Conservation (phyloP, 2,329 filamentous ascomycete species). For the Nothomitra cinnamomea region DNA sequence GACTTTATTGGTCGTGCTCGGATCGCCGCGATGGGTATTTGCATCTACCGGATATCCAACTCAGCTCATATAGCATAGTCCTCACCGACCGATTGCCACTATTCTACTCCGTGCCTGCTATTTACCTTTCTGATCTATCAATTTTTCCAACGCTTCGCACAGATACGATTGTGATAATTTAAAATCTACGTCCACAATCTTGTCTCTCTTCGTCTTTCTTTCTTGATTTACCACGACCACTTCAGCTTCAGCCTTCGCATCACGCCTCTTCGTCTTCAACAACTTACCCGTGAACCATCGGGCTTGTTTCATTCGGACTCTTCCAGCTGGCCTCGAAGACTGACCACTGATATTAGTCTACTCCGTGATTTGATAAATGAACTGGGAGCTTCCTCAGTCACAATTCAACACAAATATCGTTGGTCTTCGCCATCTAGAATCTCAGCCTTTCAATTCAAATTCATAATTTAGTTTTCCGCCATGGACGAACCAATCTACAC, state of each 20-base stretch:
- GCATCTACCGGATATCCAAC: neutral
- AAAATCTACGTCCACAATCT: neutral
- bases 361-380: neutral
- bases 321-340: neutral
- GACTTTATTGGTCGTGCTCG: neutral
- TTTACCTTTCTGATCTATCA: neutral
- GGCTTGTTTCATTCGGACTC: neutral
- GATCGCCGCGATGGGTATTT: neutral
- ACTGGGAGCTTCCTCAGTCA: neutral
- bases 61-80: neutral
- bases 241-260: neutral
- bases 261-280: neutral
- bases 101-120: neutral
- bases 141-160: neutral
- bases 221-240: neutral
- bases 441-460: neutral
- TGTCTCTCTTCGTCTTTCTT: neutral
- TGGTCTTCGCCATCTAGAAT: too few relatives aligned
- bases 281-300: neutral
- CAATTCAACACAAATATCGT: neutral
- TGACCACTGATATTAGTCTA: neutral
- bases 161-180: neutral
- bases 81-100: neutral
- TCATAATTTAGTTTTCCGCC: neutral
- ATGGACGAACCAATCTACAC: neutral